Percentiles rank a stretch among this genome's conserved stretches.
Evolutionary conservation across 768 basidiomycete genomes (phyloP).

Genomic region (Boletus eberwhitei): DNA sequence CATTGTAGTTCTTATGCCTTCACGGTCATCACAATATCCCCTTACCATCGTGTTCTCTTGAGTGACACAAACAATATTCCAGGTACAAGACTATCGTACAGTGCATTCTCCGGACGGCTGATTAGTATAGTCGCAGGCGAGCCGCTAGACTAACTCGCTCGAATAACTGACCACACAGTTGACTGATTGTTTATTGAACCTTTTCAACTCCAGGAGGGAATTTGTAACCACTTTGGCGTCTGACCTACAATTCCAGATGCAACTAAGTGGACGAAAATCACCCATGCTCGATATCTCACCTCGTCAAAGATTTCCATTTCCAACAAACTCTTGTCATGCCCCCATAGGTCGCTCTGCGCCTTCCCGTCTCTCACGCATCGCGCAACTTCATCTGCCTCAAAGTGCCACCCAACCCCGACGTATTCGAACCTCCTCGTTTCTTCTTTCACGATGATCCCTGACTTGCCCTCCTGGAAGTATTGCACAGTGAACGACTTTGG

Average conservation of each 20-base stretch:
- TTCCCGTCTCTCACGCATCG: constrained; percentile 71
- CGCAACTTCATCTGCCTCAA: constrained; percentile 86
- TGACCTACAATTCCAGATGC: constrained; percentile 42
- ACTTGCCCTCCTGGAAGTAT: constrained; percentile 49
- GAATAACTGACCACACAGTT: background rate
- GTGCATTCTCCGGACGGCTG: background rate
- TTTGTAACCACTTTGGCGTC: constrained; percentile 62
- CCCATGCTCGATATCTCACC: constrained; percentile 37
- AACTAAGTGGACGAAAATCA: constrained; percentile 9
- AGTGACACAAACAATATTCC: background rate
- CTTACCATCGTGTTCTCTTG: background rate
- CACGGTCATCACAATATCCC: background rate
- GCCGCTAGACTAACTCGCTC: background rate
- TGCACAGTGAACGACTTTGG: constrained; percentile 65
- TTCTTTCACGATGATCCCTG: constrained; percentile 44
- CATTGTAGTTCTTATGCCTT: background rate
- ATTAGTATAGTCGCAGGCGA: background rate
- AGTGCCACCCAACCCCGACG: constrained; percentile 74
- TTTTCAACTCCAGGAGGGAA: constrained; percentile 65
- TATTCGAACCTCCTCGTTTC: constrained; percentile 59
- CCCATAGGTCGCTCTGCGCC: constrained; percentile 70
- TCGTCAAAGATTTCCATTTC: constrained; percentile 86
- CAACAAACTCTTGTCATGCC: constrained; percentile 73
- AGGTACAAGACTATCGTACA: background rate
- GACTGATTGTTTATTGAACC: constrained; percentile 8